Percentiles rank a stretch among this genome's conserved stretches.
Evolutionary conservation across 2,329 filamentous ascomycete species (phyloP).

Genomic region (Microcyclospora tardicrescens): DNA sequence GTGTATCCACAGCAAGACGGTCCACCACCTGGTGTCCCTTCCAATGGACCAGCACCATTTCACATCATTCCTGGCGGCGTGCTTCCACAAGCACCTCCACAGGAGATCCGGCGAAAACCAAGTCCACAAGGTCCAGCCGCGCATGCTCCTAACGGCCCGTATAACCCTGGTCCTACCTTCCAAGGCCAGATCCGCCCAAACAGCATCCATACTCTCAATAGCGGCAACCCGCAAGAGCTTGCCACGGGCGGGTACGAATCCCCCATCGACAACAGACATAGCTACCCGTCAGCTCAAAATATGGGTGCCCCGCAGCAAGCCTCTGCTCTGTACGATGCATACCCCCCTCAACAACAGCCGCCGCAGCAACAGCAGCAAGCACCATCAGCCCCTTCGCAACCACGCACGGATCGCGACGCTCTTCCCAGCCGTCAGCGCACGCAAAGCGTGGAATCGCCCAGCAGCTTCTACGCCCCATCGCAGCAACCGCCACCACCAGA

Average conservation of each 20-base stretch:
- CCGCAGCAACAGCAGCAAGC: constrained; percentile 10
- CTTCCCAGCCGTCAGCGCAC: constrained; percentile 16
- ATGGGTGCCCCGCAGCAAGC: constrained; percentile 8
- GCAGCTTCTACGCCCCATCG: not conserved
- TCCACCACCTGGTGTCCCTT: constrained; percentile 8
- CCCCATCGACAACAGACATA: constrained; percentile 32
- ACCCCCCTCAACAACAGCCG: constrained; percentile 8
- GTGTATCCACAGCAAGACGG: constrained; percentile 15
- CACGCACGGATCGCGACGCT: constrained; percentile 9
- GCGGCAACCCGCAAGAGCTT: constrained; percentile 34
- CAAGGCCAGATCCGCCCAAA: constrained; percentile 26
- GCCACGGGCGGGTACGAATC: constrained; percentile 35
- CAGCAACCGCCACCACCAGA: not conserved
- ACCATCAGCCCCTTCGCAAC: constrained; percentile 3
- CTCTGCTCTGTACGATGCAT: constrained; percentile 9
- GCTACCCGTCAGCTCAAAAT: constrained; percentile 22
- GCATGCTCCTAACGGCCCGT: constrained; percentile 22
- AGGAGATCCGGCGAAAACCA: constrained; percentile 17
- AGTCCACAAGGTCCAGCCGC: constrained; percentile 13
- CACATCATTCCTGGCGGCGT: constrained; percentile 25
- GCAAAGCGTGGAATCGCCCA: constrained; percentile 18
- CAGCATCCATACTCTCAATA: constrained; percentile 26
- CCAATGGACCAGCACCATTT: constrained; percentile 19
- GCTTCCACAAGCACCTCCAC: constrained; percentile 8
- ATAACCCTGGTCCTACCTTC: constrained; percentile 24